These are phyloP conservation scores for Emergomyces orientalis DNA, from an alignment of 2,329 filamentous ascomycete species.

Conservation along the genomic window DNA sequence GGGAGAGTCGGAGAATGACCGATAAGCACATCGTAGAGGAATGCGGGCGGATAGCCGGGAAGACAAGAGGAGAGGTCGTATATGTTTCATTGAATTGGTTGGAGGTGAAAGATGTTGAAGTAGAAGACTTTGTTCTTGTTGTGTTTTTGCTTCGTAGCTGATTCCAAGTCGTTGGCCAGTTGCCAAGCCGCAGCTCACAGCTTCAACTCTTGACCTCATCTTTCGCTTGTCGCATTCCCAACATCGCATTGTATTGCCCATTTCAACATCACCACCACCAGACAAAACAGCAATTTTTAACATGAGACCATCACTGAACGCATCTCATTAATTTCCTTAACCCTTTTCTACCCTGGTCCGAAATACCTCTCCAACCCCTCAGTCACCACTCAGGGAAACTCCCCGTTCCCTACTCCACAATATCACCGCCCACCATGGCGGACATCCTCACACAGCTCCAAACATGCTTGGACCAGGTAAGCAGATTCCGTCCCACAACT, in stretches of 20 bases:
- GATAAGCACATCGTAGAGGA: constrained; percentile 5
- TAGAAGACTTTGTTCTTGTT: background rate
- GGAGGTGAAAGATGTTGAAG: background rate
- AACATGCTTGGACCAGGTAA: constrained; percentile 42
- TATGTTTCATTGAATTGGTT: constrained; percentile 2
- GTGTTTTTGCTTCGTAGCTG: background rate
- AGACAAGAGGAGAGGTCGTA: background rate
- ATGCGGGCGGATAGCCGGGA: constrained; percentile 8
- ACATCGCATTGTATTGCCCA: background rate
- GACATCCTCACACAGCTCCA: constrained; percentile 44
- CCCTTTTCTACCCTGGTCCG: background rate
- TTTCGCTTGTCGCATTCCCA: background rate
- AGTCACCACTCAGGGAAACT: background rate
- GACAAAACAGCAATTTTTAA: background rate
- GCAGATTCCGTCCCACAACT: background rate
- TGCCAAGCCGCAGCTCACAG: constrained; percentile 2
- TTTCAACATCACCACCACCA: too few species aligned
- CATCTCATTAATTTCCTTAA: background rate
- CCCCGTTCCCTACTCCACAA: background rate
- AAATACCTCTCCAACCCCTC: background rate
- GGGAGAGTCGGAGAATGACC: constrained; percentile 17
- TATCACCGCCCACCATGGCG: constrained; percentile 25
- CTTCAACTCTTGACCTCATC: background rate
- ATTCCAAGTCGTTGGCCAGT: background rate
- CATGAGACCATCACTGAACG: background rate